phyloP scores from a whole-genome alignment of 78 protist species.

The Carpediemonas membranifera region DNA sequence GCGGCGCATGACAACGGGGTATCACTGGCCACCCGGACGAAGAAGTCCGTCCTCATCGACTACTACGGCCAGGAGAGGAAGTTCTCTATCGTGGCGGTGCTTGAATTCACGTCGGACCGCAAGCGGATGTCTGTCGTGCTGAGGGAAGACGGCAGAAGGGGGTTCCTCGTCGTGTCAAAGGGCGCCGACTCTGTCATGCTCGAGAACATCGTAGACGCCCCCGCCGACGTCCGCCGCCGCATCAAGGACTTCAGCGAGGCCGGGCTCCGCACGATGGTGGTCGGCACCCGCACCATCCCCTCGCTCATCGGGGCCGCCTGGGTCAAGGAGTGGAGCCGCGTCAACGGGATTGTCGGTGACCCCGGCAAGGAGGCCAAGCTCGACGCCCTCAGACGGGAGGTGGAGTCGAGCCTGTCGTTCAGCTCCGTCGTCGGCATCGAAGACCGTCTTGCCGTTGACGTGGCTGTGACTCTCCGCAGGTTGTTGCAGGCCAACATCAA shows the following conservation, averaged over 20 bases:
- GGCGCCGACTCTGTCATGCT: constrained; percentile 16
- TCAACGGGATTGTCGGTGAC: neutral
- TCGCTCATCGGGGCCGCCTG: neutral
- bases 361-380: constrained; percentile 5
- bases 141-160: constrained; percentile 13
- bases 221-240: neutral
- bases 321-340: constrained; percentile 1
- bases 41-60: neutral
- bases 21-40: neutral
- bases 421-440: constrained; percentile 75
- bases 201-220: constrained; percentile 1
- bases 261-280: constrained; percentile 12
- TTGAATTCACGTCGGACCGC: constrained; percentile 58
- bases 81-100: constrained; percentile 39
- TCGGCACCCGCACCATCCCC: constrained; percentile 1
- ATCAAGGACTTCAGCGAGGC: neutral
- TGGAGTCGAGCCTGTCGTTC: constrained; percentile 51
- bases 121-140: constrained; percentile 60
- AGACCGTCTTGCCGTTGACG: constrained; percentile 80
- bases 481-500: constrained; percentile 42
- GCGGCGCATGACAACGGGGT: neutral
- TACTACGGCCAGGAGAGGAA: neutral
- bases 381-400: constrained; percentile 3
- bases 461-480: constrained; percentile 45
- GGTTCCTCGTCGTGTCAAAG: neutral